Evolutionary conservation across 345 rosid species (phyloP).

Genomic region (Camelina neglecta): DNA sequence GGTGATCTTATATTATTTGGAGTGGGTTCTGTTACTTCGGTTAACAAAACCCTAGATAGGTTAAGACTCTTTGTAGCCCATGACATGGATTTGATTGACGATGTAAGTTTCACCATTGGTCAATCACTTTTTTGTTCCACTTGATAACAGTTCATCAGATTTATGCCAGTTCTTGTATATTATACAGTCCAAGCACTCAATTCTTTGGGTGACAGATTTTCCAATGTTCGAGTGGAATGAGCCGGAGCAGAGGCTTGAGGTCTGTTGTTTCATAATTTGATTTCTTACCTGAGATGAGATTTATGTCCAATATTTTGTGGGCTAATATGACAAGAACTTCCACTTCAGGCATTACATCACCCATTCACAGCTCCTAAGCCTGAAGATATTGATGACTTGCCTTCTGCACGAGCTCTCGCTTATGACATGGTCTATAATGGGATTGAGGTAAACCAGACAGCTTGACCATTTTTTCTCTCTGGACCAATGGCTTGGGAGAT

Average conservation of each 20-base stretch:
- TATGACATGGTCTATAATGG: conserved; percentile 99
- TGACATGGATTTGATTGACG: conserved; percentile 75
- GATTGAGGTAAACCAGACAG: conserved; percentile 67
- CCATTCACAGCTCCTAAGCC: conserved; percentile 98
- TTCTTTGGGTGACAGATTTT: conserved; percentile 96
- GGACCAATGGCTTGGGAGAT: conserved; percentile 9
- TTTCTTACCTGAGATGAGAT: conserved; percentile 22
- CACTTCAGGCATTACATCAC: conserved; percentile 86
- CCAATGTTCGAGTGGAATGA: conserved; percentile 99
- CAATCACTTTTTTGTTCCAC: not conserved
- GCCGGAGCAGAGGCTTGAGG: conserved; percentile 89
- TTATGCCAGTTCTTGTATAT: conserved; percentile 29
- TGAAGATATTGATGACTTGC: conserved; percentile 81
- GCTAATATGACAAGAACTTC: conserved; percentile 24
- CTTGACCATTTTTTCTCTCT: conserved; percentile 21
- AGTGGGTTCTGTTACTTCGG: conserved; percentile 74
- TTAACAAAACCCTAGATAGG: conserved; percentile 78
- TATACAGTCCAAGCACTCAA: conserved; percentile 76
- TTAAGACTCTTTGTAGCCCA: conserved; percentile 73
- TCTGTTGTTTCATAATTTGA: conserved; percentile 43
- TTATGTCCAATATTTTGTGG: conserved; percentile 17
- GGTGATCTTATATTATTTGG: conserved; percentile 95
- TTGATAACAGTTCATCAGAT: conserved; percentile 18
- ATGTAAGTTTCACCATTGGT: conserved; percentile 54
- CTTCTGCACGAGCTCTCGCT: conserved; percentile 93